Evolutionary conservation across 2,329 filamentous ascomycete species (phyloP), one percentile per base, ranked within the genome.

Genomic region (Zasmidium cellare): DNA sequence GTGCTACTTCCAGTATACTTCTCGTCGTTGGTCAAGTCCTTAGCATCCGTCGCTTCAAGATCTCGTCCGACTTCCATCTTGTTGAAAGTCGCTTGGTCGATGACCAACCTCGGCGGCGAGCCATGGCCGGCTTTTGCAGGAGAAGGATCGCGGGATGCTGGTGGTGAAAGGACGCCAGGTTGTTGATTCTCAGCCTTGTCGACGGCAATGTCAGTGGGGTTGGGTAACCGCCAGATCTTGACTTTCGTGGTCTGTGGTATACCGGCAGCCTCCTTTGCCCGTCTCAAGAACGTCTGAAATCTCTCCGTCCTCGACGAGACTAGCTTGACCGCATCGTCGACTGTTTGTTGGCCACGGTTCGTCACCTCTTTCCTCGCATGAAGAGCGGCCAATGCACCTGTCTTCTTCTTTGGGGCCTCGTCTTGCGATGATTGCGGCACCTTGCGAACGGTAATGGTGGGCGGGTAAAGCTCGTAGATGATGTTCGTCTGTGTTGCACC

Each of bases 391-490:
- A 44, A 50, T 16, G 28, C 44, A 6, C 46, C 35, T n/a, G n/a
- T n/a, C 24, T 18, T 47, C 18, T 82, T 77, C 2, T 84, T 84
- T 9, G 75, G 46, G 7, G 38, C 18, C 3, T 31, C 31, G 6
- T 60, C 53, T 3, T 46, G 20, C 9, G 51, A 44, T 3, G 55
- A 72, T 65, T 80, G 80, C 72, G 87, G 87, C 1, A 97, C 79
- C 65, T 93, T 91, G 70, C 96, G 86, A 59, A 97, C 81, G 1
- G 87, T 91, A 72, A 97, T 90, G 46, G 96, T 81, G 0, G 91
- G 91, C 3, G 92, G 94, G 68, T 92, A 86, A 44, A 91, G 80
- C 75, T 97, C 94, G 72, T 89, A 96, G 67, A 89, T 80, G 48
- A 96, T 77, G 63, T 96, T 91, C 41, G 84, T 78, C 2, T 76